phyloP scores from a whole-genome alignment of 106 monocot genomes.

The Alisma plantagoaquatica region DNA sequence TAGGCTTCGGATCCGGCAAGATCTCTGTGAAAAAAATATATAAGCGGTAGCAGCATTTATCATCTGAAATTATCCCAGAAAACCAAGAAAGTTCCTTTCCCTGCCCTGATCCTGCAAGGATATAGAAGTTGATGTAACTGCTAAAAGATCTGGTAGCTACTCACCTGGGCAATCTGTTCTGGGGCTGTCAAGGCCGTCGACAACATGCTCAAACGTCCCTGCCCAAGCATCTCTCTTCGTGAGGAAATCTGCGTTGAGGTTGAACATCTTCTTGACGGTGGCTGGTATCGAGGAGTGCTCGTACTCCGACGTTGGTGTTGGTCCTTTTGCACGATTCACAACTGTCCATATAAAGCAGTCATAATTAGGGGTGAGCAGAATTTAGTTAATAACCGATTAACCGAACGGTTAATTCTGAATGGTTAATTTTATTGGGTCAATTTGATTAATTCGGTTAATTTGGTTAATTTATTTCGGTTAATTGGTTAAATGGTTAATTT shows the following conservation, averaged over 20 bases:
- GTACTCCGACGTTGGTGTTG: constrained; percentile 46
- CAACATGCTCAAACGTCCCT: constrained; percentile 60
- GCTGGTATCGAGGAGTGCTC: constrained; percentile 90
- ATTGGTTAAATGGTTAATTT: too few relatives aligned
- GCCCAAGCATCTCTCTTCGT: constrained; percentile 73
- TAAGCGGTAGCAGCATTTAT: too few relatives aligned
- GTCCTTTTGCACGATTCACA: constrained; percentile 41
- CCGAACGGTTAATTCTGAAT: too few relatives aligned
- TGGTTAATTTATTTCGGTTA: too few relatives aligned
- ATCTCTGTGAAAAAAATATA: constrained; percentile 22
- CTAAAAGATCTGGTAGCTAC: background rate
- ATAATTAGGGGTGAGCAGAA: background rate
- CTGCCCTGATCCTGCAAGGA: too few relatives aligned
- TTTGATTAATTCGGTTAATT: too few relatives aligned
- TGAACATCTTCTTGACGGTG: constrained; percentile 68
- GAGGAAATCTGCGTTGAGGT: constrained; percentile 48
- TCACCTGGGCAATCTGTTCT: constrained; percentile 67
- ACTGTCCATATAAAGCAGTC: constrained; percentile 17
- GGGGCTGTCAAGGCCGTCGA: constrained; percentile 29
- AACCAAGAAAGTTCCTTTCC: too few relatives aligned
- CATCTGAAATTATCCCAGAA: too few relatives aligned
- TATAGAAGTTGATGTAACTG: too few relatives aligned
- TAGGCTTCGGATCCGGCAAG: constrained; percentile 35
- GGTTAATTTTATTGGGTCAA: too few relatives aligned
- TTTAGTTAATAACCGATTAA: too few relatives aligned